phyloP scores from a whole-genome alignment of 2,329 filamentous ascomycete genomes.

The Botrytis galanthina region DNA sequence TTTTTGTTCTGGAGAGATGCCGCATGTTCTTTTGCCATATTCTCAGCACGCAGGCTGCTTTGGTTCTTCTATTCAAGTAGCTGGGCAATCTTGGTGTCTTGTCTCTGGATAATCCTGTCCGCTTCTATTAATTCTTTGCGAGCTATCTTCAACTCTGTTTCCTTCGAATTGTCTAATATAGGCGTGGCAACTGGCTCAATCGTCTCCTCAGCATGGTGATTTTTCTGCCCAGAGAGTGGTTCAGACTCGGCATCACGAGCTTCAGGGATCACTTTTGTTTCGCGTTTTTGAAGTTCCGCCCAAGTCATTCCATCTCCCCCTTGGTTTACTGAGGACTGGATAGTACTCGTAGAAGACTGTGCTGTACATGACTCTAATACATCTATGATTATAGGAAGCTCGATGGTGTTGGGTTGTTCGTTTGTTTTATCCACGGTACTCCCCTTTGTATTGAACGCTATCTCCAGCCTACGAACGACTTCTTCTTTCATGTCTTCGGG shows the following conservation, averaged over 20 bases:
- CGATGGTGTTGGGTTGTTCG: background rate
- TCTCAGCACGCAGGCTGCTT: background rate
- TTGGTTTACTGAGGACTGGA: fast-evolving
- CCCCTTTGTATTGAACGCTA: background rate
- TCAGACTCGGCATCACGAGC: background rate
- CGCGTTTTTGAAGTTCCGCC: background rate
- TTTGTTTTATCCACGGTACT: background rate
- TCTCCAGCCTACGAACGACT: background rate
- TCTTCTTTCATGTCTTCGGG: background rate
- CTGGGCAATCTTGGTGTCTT: background rate
- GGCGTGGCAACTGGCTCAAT: background rate
- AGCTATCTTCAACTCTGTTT: background rate
- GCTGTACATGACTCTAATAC: background rate
- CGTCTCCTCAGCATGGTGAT: background rate
- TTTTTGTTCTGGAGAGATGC: background rate
- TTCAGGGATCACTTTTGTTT: background rate
- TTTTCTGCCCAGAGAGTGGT: background rate
- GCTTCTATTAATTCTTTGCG: background rate
- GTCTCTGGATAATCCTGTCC: background rate
- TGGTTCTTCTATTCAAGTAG: background rate
- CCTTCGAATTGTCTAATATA: background rate
- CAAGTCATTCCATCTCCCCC: background rate
- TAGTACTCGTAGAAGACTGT: background rate
- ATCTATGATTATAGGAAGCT: background rate
- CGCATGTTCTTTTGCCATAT: background rate